These are phyloP conservation scores for Cercospora zeae-maydis DNA, from an alignment of 2,329 filamentous ascomycete genomes.

Conservation along the genomic window DNA sequence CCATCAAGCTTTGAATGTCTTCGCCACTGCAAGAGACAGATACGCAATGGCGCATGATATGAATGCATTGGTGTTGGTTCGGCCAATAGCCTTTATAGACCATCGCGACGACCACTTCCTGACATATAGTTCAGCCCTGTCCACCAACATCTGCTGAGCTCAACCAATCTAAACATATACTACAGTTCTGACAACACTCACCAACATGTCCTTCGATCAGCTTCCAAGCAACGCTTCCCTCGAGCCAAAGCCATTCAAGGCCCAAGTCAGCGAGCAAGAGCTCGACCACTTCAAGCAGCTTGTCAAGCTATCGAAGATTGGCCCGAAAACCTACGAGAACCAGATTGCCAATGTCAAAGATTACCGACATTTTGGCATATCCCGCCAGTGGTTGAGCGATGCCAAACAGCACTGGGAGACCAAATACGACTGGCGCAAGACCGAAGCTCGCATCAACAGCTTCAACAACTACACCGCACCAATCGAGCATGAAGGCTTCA, in stretches of 20 bases:
- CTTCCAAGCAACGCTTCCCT: constrained; percentile 38
- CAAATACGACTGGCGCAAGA: constrained; percentile 48
- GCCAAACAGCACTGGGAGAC: constrained; percentile 43
- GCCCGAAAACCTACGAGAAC: constrained; percentile 50
- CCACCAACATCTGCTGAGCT: not conserved
- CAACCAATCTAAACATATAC: not conserved
- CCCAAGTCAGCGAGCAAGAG: constrained; percentile 42
- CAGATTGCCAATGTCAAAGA: constrained; percentile 38
- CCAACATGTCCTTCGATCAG: constrained; percentile 26
- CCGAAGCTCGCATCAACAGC: constrained; percentile 46
- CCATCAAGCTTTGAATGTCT: not conserved
- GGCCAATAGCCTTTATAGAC: not conserved
- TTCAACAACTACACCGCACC: constrained; percentile 50
- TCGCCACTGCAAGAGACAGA: not conserved
- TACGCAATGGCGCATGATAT: not conserved
- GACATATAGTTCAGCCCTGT: not conserved
- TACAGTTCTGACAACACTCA: not conserved
- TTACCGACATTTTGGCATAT: constrained; percentile 42
- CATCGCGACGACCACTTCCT: not conserved
- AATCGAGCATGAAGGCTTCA: constrained; percentile 40
- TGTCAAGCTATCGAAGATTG: constrained; percentile 47
- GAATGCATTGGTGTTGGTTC: not conserved
- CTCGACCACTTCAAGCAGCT: constrained; percentile 47
- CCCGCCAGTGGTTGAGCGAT: constrained; percentile 45
- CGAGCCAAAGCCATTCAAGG: constrained; percentile 42